A percentile compares a stretch with the other conserved stretches of the same genome.
Conservation (phyloP, 1,139 yeast species). For the Suhomyces bokatorum region DNA sequence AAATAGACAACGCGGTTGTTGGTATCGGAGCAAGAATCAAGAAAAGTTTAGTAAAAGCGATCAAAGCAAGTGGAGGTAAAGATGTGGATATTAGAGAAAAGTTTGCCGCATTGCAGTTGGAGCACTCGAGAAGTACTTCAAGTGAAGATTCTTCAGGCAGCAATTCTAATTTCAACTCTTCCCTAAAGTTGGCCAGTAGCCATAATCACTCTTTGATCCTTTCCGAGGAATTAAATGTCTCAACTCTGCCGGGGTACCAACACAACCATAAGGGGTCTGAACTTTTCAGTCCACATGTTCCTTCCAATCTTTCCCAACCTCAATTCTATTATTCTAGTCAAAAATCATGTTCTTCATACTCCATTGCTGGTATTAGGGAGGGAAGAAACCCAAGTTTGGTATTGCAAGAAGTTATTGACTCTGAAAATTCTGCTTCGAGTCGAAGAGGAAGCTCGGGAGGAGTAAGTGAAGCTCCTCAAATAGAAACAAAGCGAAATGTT, state of each 20-base stretch:
- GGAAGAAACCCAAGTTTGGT: slow-evolving; percentile 27
- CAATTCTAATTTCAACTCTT: slow-evolving; percentile 16
- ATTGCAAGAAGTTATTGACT: slow-evolving; percentile 40
- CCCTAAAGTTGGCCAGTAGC: slow-evolving; percentile 17
- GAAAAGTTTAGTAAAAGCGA: slow-evolving; percentile 59
- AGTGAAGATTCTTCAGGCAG: slow-evolving; percentile 35
- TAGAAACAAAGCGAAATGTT: slow-evolving; percentile 53
- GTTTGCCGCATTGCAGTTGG: slow-evolving; percentile 29
- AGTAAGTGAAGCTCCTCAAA: slow-evolving; percentile 44
- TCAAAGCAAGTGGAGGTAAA: slow-evolving; percentile 33
- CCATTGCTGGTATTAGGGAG: slow-evolving; percentile 38
- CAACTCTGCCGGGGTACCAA: neutral
- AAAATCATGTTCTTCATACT: slow-evolving; percentile 23
- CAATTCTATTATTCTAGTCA: slow-evolving; percentile 1
- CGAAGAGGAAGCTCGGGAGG: slow-evolving; percentile 41
- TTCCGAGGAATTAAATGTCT: slow-evolving; percentile 30
- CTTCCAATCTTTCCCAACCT: slow-evolving; percentile 8
- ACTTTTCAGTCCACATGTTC: slow-evolving; percentile 9
- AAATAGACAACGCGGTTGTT: slow-evolving; percentile 72
- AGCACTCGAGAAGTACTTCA: slow-evolving; percentile 31
- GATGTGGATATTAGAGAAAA: slow-evolving; percentile 30
- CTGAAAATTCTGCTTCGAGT: slow-evolving; percentile 27
- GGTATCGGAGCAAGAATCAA: slow-evolving; percentile 73
- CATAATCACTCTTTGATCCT: slow-evolving; percentile 36
- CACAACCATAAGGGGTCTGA: slow-evolving; percentile 3